Conservation (phyloP, 139 green algal species). For the Zygnema circumcarinatum region DNA sequence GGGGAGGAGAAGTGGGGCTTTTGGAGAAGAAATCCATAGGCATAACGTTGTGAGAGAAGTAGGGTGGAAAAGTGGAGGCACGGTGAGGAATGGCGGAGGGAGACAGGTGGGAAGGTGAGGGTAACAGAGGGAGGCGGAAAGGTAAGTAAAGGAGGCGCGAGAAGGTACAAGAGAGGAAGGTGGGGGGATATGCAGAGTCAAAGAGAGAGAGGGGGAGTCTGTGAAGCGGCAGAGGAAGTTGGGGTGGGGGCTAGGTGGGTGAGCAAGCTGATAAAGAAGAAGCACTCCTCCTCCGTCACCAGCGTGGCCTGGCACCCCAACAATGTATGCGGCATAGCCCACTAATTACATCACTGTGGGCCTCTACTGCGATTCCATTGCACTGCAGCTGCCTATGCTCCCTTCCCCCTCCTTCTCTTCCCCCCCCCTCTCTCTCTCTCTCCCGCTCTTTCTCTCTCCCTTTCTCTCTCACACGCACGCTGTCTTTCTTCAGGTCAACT, state of each 20-base stretch:
- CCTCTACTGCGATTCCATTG: neutral
- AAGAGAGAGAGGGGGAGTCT: too few relatives aligned
- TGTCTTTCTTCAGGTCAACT: too few relatives aligned
- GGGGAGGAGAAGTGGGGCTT: neutral
- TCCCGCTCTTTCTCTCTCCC: neutral
- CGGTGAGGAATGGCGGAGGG: too few relatives aligned
- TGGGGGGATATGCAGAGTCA: too few relatives aligned
- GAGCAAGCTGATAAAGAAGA: conserved; percentile 64
- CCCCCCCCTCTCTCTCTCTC: neutral
- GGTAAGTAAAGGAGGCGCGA: too few relatives aligned
- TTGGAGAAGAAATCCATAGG: neutral
- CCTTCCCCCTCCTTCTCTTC: neutral
- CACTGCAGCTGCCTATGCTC: neutral
- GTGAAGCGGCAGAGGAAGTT: too few relatives aligned
- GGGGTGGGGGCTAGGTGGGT: too few relatives aligned
- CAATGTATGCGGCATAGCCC: conserved; percentile 47
- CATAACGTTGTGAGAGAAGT: neutral
- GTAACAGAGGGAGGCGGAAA: too few relatives aligned
- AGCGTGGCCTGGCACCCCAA: conserved; percentile 65
- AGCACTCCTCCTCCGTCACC: conserved; percentile 60
- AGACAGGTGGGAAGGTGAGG: too few relatives aligned
- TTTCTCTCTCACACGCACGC: too few relatives aligned
- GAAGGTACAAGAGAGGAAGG: too few relatives aligned
- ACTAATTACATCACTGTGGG: neutral
- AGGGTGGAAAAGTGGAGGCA: too few relatives aligned